Base-by-base conservation (phyloP, 2,329 filamentous ascomycete species). In the Beauveria bassiana region DNA sequence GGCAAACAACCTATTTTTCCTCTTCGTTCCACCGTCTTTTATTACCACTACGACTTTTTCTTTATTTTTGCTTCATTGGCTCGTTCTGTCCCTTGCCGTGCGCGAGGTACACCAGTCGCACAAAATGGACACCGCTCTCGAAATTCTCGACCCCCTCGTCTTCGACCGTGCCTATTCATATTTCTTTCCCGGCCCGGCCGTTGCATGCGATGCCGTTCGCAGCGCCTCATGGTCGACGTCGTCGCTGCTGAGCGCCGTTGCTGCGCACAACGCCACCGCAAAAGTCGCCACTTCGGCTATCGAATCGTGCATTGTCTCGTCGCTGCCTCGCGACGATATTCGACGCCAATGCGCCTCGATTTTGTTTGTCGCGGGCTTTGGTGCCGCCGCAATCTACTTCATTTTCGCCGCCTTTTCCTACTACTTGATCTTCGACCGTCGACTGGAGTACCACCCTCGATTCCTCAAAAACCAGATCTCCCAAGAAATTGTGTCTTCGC, bases 321-420 rank as follows among this genome's bases (percentile, higher is more conserved):
- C 79, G 51, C 72, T 71, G 68, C 64, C 72, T 4, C 75, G 76
- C 65, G 75, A 78, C 69, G 72, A 76, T 68, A 71, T 78, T 59
- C 66, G 70, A 45, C 75, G 76, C 58, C 76, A 78, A 61, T 64
- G 66, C 66, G 66, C 70, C 56, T 77, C 75, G 0, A 70, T 78
- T 55, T 66, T 77, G 12, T 56, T 74, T 64, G 65, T 77, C 58
- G 75, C 75, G 24, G 72, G 74, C 64, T 59, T 76, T 38, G 76
- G 75, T 61, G 75, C 74, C 59, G 69, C 73, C 16, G 62, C 54
- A 45, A 67, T 73, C 38, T 92, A 91, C 78, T 89, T 88, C 70
- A 66, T 86, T 65, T 89, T 85, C 71, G 86, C 88, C 26, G 80
- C 84, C 43, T 76, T 90, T 16, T 91, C 88, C 40, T 93, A 92